Evolutionary conservation across 352 stramenopile genomes (phyloP).

Genomic region (Elongisporangium prolatum): DNA sequence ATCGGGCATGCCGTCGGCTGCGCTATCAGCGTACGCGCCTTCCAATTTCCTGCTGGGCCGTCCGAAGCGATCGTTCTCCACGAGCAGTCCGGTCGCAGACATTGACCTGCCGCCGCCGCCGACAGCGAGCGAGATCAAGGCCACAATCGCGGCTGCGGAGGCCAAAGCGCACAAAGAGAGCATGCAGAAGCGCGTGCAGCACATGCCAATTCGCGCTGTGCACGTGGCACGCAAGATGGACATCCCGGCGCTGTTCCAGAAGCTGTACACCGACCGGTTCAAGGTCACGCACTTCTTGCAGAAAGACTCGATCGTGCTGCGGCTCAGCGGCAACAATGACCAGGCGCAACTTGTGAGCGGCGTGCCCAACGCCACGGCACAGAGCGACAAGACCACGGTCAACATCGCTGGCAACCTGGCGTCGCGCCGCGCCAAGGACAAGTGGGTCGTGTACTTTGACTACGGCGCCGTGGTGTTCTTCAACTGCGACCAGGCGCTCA

Average conservation of each 20-base stretch:
- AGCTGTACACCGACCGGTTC: constrained; percentile 82
- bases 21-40: constrained; percentile 5
- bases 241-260: constrained; percentile 81
- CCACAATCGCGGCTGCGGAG: constrained; percentile 63
- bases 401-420: constrained; percentile 52
- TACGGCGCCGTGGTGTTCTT: constrained; percentile 92
- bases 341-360: constrained; percentile 35
- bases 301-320: constrained; percentile 78
- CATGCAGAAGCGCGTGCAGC: constrained; percentile 49
- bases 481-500: constrained; percentile 81
- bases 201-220: constrained; percentile 81
- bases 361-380: neutral
- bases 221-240: constrained; percentile 85
- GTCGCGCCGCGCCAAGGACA: constrained; percentile 82
- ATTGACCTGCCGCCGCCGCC: constrained; percentile 45
- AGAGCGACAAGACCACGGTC: constrained; percentile 37
- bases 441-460: constrained; percentile 91
- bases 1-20: constrained; percentile 5
- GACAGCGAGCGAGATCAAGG: constrained; percentile 57
- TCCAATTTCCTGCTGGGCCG: constrained; percentile 13
- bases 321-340: constrained; percentile 36
- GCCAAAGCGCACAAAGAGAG: constrained; percentile 33
- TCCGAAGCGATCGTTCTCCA: constrained; percentile 8
- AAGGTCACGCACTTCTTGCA: constrained; percentile 79
- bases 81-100: constrained; percentile 12